Percentiles rank a stretch among this genome's conserved stretches.
Evolutionary conservation across 1,284 basidiomycete genomes (phyloP).

Genomic region (Ganoderma meredithae): DNA sequence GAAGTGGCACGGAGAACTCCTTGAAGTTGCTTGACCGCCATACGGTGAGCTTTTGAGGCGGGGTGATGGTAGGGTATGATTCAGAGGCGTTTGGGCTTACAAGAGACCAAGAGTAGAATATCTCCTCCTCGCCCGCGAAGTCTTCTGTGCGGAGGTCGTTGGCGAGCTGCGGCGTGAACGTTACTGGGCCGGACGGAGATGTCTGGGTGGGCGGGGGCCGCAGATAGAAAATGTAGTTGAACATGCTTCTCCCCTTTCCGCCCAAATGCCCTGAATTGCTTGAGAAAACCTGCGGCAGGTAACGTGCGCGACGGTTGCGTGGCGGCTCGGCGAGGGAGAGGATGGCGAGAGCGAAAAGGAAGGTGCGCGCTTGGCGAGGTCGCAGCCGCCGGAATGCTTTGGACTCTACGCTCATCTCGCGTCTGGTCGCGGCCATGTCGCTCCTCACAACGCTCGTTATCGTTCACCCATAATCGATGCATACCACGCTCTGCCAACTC

Average conservation of each 20-base stretch:
- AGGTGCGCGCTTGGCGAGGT: conserved; percentile 19
- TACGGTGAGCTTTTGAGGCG: conserved; percentile 71
- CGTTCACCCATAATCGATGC: conserved; percentile 31
- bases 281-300: conserved; percentile 10
- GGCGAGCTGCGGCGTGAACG: conserved; percentile 76
- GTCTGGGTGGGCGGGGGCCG: conserved; percentile 70
- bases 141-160: conserved; percentile 83
- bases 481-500: conserved; percentile 27
- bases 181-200: conserved; percentile 49
- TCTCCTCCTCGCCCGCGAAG: conserved; percentile 56
- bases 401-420: conserved; percentile 36
- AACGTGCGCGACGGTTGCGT: conserved; percentile 22
- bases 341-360: conserved; percentile 24
- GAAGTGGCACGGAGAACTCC: conserved; percentile 69
- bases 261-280: background rate
- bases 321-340: conserved; percentile 19
- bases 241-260: conserved; percentile 53
- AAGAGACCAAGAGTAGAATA: conserved; percentile 46
- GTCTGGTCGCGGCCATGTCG: conserved; percentile 30
- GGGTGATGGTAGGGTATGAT: conserved; percentile 41
- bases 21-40: conserved; percentile 76
- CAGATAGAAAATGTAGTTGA: conserved; percentile 81
- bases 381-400: conserved; percentile 34
- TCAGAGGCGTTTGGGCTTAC: conserved; percentile 15
- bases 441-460: conserved; percentile 32